Base-by-base conservation (phyloP, 2,329 filamentous ascomycete species). In the Penicillium sp. region DNA sequence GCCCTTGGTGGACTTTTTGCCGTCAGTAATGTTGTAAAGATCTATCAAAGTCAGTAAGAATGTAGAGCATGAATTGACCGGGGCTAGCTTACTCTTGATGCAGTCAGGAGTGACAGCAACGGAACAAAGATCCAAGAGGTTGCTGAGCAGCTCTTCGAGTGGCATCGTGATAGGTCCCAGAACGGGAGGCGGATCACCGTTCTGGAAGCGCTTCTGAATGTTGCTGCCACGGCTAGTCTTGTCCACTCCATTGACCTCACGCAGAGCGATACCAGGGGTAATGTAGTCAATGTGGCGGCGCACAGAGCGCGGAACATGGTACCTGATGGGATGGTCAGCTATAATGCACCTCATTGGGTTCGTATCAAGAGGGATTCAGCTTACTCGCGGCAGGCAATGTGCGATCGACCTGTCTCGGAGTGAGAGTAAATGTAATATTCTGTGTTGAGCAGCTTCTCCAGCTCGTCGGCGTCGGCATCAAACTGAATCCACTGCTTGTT, bases 1-100 rank as follows among this genome's bases (percentile, higher is more conserved):
- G 9, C 76, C 75, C 11, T 67, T 69, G 6, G 67, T 79, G 5
- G 75, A 71, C 6, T 61, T 70, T 13, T 62, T 72, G 13, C 68
- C 71, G 10, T 71, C 52, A 4, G 75, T 71, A 50, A 80, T 74
- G 59, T 76, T 75, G 61, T 81, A 81, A 62, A 79, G 67, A 24
- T 43, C 54, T 55, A 5, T 37, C 10, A 13, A 28, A 7, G 18
- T 45, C 3, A 54, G 46, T 49, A 9, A 36, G 10, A 28, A 43
- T 18, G 1, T 28, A 16, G 7, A 3, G 7, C 2, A 5, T 13
- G 2, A 7, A 14, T 18, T 44, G 50, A 45, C 65, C 24, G 10
- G 10, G 50, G 31, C 65, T 51, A 49, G 31, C 65, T 51, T 58
- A 70, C 69, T 51, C 45, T 56, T 53, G 18, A 81, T 74, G 51